Percentiles rank a stretch among this genome's conserved stretches.
Conservation (phyloP, 1,284 basidiomycete genomes). For the Serendipita sp. region DNA sequence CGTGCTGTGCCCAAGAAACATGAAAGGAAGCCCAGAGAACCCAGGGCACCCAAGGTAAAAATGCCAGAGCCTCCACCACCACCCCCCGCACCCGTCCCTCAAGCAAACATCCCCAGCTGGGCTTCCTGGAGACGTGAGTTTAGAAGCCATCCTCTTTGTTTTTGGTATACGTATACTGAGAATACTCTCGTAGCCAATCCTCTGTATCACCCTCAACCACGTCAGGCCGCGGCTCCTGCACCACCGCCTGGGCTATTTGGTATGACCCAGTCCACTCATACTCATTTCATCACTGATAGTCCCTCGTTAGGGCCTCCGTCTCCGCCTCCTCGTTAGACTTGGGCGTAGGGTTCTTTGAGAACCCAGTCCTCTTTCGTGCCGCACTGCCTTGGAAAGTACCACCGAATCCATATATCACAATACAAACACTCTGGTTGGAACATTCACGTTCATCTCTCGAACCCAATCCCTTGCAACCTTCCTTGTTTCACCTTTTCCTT, state of each 20-base stretch:
- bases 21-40: constrained; percentile 4
- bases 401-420: too few species aligned
- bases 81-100: neutral
- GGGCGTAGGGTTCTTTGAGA: too few species aligned
- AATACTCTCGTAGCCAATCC: neutral
- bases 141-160: neutral
- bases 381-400: too few species aligned
- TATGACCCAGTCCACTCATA: neutral
- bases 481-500: too few species aligned
- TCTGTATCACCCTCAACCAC: constrained; percentile 2
- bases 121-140: constrained; percentile 7
- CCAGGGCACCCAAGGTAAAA: neutral
- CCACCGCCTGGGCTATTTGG: neutral
- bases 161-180: neutral
- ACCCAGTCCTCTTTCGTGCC: too few species aligned
- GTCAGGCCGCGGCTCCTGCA: neutral
- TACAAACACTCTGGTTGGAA: too few species aligned
- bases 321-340: constrained; percentile 1
- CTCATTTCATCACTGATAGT: neutral
- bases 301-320: neutral
- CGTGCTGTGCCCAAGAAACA: constrained; percentile 6
- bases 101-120: constrained; percentile 5
- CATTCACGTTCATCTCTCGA: too few species aligned
- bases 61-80: constrained; percentile 6
- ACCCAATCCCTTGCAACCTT: too few species aligned